Conservation (phyloP, 179 eudicot species). For the Beta lomatogona region DNA sequence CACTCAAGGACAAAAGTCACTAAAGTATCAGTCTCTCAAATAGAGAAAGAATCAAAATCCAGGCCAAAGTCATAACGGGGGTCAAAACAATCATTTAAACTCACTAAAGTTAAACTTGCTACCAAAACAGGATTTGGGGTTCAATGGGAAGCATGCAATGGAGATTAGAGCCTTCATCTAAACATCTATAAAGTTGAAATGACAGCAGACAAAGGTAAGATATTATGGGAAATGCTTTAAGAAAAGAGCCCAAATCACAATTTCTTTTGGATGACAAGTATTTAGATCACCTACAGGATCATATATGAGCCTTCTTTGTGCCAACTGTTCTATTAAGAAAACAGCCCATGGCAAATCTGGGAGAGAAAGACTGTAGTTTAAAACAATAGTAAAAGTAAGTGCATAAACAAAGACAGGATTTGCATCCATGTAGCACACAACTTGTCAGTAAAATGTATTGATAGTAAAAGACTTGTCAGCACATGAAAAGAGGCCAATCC, state of each 20-base stretch:
- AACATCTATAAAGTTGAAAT: not conserved
- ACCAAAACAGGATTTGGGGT: no score
- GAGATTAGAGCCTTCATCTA: no score
- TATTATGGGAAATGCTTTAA: not conserved
- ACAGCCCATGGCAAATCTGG: constrained; percentile 72
- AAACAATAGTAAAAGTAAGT: constrained; percentile 13
- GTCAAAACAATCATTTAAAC: no score
- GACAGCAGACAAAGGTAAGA: not conserved
- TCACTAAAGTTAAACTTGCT: no score
- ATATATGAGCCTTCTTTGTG: constrained; percentile 49
- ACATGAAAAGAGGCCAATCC: constrained; percentile 99
- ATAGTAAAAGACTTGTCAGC: constrained; percentile 59
- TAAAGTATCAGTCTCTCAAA: no score
- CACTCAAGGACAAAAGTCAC: no score
- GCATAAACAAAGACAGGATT: constrained; percentile 9
- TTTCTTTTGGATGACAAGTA: not conserved
- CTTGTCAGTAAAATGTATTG: no score
- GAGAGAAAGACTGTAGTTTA: constrained; percentile 64
- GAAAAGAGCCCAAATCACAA: not conserved
- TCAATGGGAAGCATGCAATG: no score
- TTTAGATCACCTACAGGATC: constrained; percentile 59
- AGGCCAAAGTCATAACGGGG: no score
- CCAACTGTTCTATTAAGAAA: constrained; percentile 73
- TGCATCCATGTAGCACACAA: constrained; percentile 9
- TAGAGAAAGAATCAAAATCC: no score